Evolutionary conservation across 2,329 filamentous ascomycete genomes (phyloP), one percentile per base, ranked within the genome.

Genomic region (Cylindrodendrum hubeiense): DNA sequence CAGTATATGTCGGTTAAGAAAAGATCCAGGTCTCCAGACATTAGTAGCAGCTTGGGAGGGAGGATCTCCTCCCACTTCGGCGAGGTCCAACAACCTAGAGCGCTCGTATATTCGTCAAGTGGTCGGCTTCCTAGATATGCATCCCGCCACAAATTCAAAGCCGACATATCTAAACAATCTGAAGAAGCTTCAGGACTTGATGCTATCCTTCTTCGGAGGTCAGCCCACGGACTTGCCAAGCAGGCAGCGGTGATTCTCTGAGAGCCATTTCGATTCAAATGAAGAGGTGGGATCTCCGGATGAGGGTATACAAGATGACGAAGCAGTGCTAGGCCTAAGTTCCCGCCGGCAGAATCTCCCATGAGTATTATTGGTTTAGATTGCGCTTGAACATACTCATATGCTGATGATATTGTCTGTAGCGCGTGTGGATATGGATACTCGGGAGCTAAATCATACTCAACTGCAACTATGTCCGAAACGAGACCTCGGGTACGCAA

Each of bases 401-500:
- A 58, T n/a, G 54, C 54, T 2, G 54, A 47, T n/a, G 41, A 43
- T 5, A 58, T 26, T 24, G 49, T 43, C 13, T 26, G 15, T 19
- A 58, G 44, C 15, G 54, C 54, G 12, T 33, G 17, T n/a, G 54
- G 54, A 50, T 58, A 58, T n/a, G 54, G 54, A 9, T 15, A 26
- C 33, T 58, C 54, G 13, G 54, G 54, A 15, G 54, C 54, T 17
- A 58, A 44, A 24, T 58, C 54, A 24, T 58, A 58, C 4, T 24
- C 54, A 6, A 49, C 43, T 17, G 13, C 54, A 50, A 58, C 33
- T 2, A 50, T 21, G 24, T 58, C 43, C 7, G 44, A 41, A 15
- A 26, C 15, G 15, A 50, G 3, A 9, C 54, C 43, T 10, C 54
- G 54, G 3, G 41, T 9, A 22, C 37, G 54, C 17, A 58, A 28